Evolutionary conservation across 1,284 basidiomycete species (phyloP), one percentile per base, ranked within the genome.

Genomic region (Mycena sp.): DNA sequence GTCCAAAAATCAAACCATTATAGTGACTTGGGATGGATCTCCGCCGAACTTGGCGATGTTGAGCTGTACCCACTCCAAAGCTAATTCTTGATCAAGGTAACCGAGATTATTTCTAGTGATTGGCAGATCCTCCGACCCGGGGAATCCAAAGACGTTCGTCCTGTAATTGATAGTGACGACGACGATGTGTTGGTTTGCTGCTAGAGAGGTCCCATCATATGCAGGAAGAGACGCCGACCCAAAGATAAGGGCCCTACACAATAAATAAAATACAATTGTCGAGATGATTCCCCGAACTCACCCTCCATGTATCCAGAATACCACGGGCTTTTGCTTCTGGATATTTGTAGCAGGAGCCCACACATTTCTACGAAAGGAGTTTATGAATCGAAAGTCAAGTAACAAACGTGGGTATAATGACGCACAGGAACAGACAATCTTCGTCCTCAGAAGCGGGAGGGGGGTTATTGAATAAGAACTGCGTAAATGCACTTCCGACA

Each of bases 1-100:
- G 32, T 48, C 23, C 26, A 28, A 44, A n/a, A 32, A 14, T 35
- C 62, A 6, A 5, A 62, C 69, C 46, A 67, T 61, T 3, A 72
- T 65, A 11, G 70, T 72, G 4, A 72, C 67, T 51, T 65, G 48
- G 2, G 26, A 29, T 2, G 70, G 67, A 55, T 72, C 71, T 2
- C 71, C 71, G n/a, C 68, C 69, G 38, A 72, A 72, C 19, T 61
- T 44, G 6, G 56, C 65, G 21, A 69, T 66, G 50, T 72, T 69
- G 6, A 35, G 43, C 40, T 68, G 59, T 9, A 65, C 64, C 64
- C 64, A 65, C 25, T 54, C 3, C 49, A 65, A 25, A 12, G 59
- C 64, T 28, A 65, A 14, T 14, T 65, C 64, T 43, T 72, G 46
- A 35, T 70, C 52, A 35, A 70, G 52, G 64, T 61, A 55, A 14